Evolutionary conservation across 331 rosid species (phyloP), one percentile per base, ranked within the genome.

Genomic region (Malus hybrid): DNA sequence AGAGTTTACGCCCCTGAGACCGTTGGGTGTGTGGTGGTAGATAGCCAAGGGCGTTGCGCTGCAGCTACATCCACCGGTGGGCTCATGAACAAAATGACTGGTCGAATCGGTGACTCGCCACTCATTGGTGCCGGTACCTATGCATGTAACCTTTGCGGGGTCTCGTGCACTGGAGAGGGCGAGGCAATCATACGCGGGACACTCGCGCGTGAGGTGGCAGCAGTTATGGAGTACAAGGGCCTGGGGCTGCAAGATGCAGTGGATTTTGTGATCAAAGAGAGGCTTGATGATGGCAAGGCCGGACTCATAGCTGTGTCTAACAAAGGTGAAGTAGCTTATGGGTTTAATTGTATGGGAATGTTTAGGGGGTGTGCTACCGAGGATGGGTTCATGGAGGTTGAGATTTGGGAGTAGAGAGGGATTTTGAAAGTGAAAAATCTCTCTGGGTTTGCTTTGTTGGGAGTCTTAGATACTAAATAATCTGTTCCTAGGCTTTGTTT

Each of bases 61-160:
- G 97, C 97, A 0, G 99, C 90, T 13, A 92, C 99, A 19, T 92
- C 99, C 0, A 94, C 99, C 0, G 99, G 97, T 0, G 99, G 99
- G 0, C 81, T 94, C 6, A 94, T 92, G 89, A 94, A 94, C 83
- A 94, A 94, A 33, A 85, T 77, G 97, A 82, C 24, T 1, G 99
- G 97, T 0, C 76, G 97, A 44, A 92, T 94, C 2, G 99, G 97
- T 2, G 99, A 94, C 85, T 90, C 97, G 16, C 96, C 99, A 0
- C 57, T 94, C 8, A 94, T 92, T 6, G 99, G 99, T 0, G 93
- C 96, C 0, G 99, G 97, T 6, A 94, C 99, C 1, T 94, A 92
- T 81, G 99, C 99, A 8, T 86, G 99, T 67, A 75, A 86, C 39
- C 12, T 92, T 2, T 92, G 99, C 44, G 99, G 97, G 60, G 97